These are phyloP conservation scores for Sporodiniella umbellata DNA, from an alignment of 371 early-diverging fungal species.

Conservation along the genomic window DNA sequence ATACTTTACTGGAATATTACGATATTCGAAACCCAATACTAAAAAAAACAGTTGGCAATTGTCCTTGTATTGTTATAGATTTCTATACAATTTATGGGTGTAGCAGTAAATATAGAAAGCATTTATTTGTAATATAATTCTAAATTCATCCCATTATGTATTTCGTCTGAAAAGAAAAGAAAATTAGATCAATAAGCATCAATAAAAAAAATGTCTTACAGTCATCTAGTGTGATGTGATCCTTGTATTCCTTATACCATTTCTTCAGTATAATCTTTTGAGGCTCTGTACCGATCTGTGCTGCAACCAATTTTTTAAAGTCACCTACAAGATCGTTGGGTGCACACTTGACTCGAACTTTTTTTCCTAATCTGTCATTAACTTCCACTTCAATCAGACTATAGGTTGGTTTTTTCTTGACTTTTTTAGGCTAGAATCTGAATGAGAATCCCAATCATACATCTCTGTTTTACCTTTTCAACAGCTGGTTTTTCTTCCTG, in stretches of 20 bases:
- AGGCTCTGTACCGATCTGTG: slow-evolving; percentile 90
- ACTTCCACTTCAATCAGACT: slow-evolving; percentile 68
- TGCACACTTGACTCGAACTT: slow-evolving; percentile 85
- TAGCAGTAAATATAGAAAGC: too few species aligned
- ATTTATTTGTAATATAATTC: slow-evolving; percentile 74
- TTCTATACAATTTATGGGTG: too few species aligned
- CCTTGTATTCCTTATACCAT: slow-evolving; percentile 89
- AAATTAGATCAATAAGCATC: slow-evolving; percentile 1
- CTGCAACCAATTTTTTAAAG: slow-evolving; percentile 89
- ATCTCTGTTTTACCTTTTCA: background rate
- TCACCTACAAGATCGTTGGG: slow-evolving; percentile 88
- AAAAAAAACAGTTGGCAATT: too few species aligned
- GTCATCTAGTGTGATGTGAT: slow-evolving; percentile 91
- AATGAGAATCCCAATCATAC: background rate
- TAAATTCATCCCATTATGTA: slow-evolving; percentile 90
- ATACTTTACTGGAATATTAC: too few species aligned
- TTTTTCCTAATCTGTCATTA: slow-evolving; percentile 93
- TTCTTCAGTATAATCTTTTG: slow-evolving; percentile 92
- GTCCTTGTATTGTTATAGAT: too few species aligned
- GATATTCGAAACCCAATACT: too few species aligned
- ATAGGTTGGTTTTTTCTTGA: slow-evolving; percentile 22
- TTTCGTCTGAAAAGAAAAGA: slow-evolving; percentile 60
- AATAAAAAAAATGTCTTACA: slow-evolving; percentile 47
- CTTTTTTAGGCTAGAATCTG: slow-evolving; percentile 9
- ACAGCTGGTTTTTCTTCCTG: slow-evolving; percentile 4